These are phyloP conservation scores for Leishmania arabica DNA, from an alignment of 208 protist species.

Conservation along the genomic window DNA sequence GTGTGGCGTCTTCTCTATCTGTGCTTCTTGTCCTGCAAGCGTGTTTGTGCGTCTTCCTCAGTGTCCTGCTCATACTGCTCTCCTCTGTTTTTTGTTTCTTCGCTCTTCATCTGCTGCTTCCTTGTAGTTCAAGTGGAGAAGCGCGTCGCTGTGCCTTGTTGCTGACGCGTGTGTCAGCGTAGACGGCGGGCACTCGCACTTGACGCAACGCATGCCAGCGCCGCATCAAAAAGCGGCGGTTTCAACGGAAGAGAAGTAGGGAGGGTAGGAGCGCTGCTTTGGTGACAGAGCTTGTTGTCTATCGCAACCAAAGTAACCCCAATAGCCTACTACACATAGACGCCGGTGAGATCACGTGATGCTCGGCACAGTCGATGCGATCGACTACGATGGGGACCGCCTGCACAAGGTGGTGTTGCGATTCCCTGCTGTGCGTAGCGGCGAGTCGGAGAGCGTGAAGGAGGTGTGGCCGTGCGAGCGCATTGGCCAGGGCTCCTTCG, in stretches of 20 bases:
- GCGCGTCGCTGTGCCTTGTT: neutral
- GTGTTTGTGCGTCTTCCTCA: neutral
- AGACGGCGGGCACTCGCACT: neutral
- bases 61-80: neutral
- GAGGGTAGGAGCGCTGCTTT: neutral
- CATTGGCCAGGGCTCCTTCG: slow-evolving; percentile 89
- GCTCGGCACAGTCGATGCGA: slow-evolving; percentile 77
- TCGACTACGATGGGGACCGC: slow-evolving; percentile 76
- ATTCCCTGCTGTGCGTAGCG: slow-evolving; percentile 53
- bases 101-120: neutral
- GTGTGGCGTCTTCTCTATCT: neutral
- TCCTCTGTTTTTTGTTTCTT: neutral
- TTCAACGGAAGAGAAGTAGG: neutral
- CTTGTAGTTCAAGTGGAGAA: neutral
- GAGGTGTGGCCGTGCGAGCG: slow-evolving; percentile 71
- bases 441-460: slow-evolving; percentile 33
- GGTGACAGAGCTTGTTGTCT: neutral
- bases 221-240: neutral
- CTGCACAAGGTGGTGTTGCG: slow-evolving; percentile 71
- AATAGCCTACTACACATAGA: neutral
- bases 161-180: neutral
- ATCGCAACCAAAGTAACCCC: neutral
- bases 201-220: neutral
- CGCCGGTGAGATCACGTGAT: slow-evolving; percentile 30
- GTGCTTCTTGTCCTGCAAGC: neutral